Base-by-base conservation (phyloP, 2,329 filamentous ascomycete species). In the Coniella lustricola region DNA sequence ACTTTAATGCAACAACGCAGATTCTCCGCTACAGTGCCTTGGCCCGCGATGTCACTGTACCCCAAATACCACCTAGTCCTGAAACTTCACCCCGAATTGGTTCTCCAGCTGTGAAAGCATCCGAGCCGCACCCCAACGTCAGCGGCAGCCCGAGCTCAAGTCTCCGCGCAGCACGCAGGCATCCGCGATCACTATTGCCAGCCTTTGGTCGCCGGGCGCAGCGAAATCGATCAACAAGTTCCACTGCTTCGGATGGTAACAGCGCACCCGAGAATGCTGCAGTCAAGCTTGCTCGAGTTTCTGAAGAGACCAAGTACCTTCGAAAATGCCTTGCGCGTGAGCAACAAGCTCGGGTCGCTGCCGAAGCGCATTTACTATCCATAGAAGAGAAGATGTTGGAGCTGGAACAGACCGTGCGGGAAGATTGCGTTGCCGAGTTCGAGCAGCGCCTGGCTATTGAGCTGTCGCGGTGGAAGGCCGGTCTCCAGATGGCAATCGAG, bases 1-100 rank as follows among this genome's bases (percentile, higher is more conserved):
- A 98, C 65, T 96, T 90, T 72, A 97, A 97, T 62, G 90, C 93
- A 12, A 98, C 93, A 0, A 94, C 88, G 4, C 93, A 97, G 62
- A 97, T 98, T 53, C 74, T 98, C 1, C 84, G 91, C 16, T 98
- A 98, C 68, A 93, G 88, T 18, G 91, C 93, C 0, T 76, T 98
- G 4, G 93, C 93, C 0, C 82, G 90, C 17, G 91, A 97, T 67
- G 87, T 97, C 10, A 94, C 91, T 0, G 88, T 96, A 1, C 90
- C 90, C 5, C 84, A 91, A 4, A 81, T 94, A 7, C 90, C 90
- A 0, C 93, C 87, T 41, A 82, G 91, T 44, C 87, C 85, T 0
- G 82, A 82, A 36, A 86, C 84, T 0, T 86, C 93, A 31, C 62
- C 76, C 14, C 67, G 69, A 13, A 63, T 67, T 12, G 59, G 61